Percentiles rank a stretch among this genome's conserved stretches.
Evolutionary conservation across 2,329 filamentous ascomycete genomes (phyloP).

Genomic region (Penicillium griseofulvum): DNA sequence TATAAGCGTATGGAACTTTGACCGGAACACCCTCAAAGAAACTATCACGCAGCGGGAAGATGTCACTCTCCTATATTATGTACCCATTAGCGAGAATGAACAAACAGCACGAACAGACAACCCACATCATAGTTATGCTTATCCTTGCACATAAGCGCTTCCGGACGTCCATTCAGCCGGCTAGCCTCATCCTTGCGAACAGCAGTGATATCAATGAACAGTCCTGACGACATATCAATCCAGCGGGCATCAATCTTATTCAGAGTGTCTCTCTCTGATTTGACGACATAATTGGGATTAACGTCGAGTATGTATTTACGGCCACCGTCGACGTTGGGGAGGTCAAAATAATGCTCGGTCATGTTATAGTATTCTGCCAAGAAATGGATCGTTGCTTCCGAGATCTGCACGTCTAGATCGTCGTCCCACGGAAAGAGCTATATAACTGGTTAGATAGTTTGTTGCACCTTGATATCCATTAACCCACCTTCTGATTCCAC

Average conservation of each 20-base stretch:
- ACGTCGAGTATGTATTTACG: conserved; percentile 57
- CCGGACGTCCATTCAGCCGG: conserved; percentile 38
- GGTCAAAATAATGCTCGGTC: conserved; percentile 54
- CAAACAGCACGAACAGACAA: background rate
- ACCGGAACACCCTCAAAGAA: conserved; percentile 54
- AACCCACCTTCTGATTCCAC: conserved; percentile 55
- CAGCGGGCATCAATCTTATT: conserved; percentile 62
- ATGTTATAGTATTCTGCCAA: conserved; percentile 61
- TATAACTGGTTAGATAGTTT: conserved; percentile 1
- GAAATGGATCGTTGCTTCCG: conserved; percentile 54
- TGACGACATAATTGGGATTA: conserved; percentile 55
- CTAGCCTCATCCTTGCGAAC: conserved; percentile 48
- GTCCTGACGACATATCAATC: conserved; percentile 58
- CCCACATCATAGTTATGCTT: conserved; percentile 51
- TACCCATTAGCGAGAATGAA: background rate
- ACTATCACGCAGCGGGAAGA: conserved; percentile 57
- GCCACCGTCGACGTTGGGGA: conserved; percentile 35
- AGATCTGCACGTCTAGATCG: conserved; percentile 60
- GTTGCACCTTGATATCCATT: background rate
- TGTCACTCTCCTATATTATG: conserved; percentile 47
- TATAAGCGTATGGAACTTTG: conserved; percentile 58
- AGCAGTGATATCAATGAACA: conserved; percentile 63
- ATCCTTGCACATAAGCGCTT: conserved; percentile 57
- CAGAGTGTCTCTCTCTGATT: conserved; percentile 44
- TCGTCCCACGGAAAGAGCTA: conserved; percentile 61